Conservation (phyloP, 768 basidiomycete genomes). For the Collybia sp. region DNA sequence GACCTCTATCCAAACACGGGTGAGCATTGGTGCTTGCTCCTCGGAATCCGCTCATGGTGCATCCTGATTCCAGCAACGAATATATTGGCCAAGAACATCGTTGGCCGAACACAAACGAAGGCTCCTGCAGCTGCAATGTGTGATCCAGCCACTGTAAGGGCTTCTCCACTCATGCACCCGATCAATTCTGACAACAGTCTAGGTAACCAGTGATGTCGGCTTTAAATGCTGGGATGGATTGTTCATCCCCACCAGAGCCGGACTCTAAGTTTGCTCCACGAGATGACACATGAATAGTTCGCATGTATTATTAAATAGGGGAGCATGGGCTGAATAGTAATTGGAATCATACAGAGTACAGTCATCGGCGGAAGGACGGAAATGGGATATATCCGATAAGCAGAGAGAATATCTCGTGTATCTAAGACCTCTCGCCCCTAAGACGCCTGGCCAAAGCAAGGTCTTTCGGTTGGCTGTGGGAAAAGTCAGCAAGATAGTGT, state of each 20-base stretch:
- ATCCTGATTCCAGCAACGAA: slow-evolving; percentile 32
- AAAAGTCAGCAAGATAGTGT: slow-evolving; percentile 12
- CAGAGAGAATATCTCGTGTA: slow-evolving; percentile 1
- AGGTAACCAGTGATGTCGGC: slow-evolving; percentile 43
- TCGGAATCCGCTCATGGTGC: not conserved
- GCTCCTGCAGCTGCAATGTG: slow-evolving; percentile 49
- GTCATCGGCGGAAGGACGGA: slow-evolving; percentile 3
- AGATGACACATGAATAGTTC: not conserved
- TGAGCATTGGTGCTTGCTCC: slow-evolving; percentile 13
- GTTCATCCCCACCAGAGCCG: slow-evolving; percentile 34
- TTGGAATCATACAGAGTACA: slow-evolving; percentile 10
- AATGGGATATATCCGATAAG: not conserved
- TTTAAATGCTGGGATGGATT: slow-evolving; percentile 45
- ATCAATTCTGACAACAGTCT: not conserved
- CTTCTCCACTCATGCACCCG: not conserved
- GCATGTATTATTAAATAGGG: slow-evolving; percentile 6
- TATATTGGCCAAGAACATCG: slow-evolving; percentile 43
- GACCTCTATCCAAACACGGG: slow-evolving; percentile 56
- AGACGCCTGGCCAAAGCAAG: slow-evolving; percentile 84
- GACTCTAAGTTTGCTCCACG: slow-evolving; percentile 9
- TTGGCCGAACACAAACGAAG: slow-evolving; percentile 39
- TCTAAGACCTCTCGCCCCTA: slow-evolving; percentile 79
- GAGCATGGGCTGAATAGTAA: slow-evolving; percentile 6
- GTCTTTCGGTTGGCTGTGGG: slow-evolving; percentile 77
- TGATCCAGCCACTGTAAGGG: slow-evolving; percentile 41